Evolutionary conservation across 2,329 filamentous ascomycete species (phyloP), one percentile per base, ranked within the genome.

Genomic region (Diatrype stigma): DNA sequence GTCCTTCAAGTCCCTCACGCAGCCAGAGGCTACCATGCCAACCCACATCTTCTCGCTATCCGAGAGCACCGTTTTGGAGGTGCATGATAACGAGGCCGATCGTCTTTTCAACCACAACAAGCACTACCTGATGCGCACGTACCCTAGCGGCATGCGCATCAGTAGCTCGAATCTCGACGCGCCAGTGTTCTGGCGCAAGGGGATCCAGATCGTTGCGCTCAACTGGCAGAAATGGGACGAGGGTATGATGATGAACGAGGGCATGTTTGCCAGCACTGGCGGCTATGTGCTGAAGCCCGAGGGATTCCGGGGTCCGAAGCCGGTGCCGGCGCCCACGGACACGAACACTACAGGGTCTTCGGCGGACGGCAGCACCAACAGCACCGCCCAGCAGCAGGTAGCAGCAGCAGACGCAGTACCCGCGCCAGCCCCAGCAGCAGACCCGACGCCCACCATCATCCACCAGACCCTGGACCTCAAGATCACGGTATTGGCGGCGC

Each of bases 161-260:
- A 79, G 82, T 53, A 96, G 90, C 0, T 94, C 89, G 1, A 97
- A 96, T 64, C 76, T 95, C 12, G 90, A 96, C 59, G 91, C 93
- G 4, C 81, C 84, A 1, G 78, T 86, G 3, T 94, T 92, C 69
- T 96, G 92, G 92, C 81, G 90, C 30, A 86, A 89, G 57, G 92
- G 92, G 14, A 86, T 95, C 3, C 92, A 96, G 69, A 86, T 96
- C 60, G 90, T 95, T 1, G 92, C 92, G 0, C 75, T 97, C 54
- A 96, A 96, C 71, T 97, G 92, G 90, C 92, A 97, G 69, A 86
- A 85, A 54, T 85, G 88, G 68, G 91, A 96, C 63, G 87, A 90
- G 60, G 91, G 90, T 30, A 95, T 95, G 86, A 96, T 96, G 93
- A 79, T 96, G 14, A 96, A 96, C 64, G 86, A 94, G 64, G 92